Evolutionary conservation across 257 asterid species (phyloP), one percentile per base, ranked within the genome.

Genomic region (Salvia rosmarinus): DNA sequence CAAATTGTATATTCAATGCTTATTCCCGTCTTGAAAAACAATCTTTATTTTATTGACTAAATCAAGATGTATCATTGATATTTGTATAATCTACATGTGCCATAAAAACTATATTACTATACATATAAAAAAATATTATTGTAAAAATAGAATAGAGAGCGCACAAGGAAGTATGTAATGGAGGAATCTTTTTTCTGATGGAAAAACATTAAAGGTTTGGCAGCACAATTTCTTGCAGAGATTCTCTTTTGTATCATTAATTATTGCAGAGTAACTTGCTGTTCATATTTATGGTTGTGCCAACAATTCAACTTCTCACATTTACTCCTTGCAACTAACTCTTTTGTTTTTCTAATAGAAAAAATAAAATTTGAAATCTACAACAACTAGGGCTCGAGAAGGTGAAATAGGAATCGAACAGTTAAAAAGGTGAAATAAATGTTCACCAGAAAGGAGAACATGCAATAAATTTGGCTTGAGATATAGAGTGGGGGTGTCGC

Each of bases 281-380:
- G 75, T 71, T 71, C 72, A 75, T 71, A 75, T 79, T 79, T 66
- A 79, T 79, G 75, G 63, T 28, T 65, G 47, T 21, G 25, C 16
- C 74, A 66, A 72, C 75, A 58, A 70, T 62, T 57, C 78, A 67
- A 77, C 77, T 64, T 64, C 77, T 52, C 46, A 25, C 73, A 79
- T 79, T 79, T 70, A 79, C 75, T 79, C 54, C 54, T 51, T 69
- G 50, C 81, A 75, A 79, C 83, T 4, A 79, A 71, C 78, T 71
- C 39, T 40, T 62, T 0, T 16, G 4, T 1, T 32, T 47, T 4
- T 50, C 23, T 21, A 11, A 0, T n/a, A n/a, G n/a, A n/a, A 30
- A 12, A n/a, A 32, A 49, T 57, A 46, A 66, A 34, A 37, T 19
- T 68, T 32, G 11, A 39, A 69, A 14, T 34, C 14, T 30, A 69